Conservation (phyloP, 2,329 filamentous ascomycete species). For the Ceratocystiopsis sp. region DNA sequence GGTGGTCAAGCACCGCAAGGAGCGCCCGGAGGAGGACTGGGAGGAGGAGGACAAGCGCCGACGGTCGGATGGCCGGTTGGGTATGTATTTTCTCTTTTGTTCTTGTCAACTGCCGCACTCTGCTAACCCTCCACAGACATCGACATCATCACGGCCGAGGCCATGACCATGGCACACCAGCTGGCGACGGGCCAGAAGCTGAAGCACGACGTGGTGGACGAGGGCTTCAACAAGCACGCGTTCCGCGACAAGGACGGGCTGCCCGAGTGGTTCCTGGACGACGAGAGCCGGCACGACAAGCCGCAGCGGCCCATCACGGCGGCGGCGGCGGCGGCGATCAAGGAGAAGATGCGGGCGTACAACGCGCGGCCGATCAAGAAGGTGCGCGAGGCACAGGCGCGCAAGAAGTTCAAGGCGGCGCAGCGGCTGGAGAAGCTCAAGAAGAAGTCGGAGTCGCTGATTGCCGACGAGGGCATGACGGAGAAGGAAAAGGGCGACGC, state of each 20-base stretch:
- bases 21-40: conserved; percentile 33
- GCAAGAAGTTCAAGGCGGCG: conserved; percentile 93
- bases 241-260: conserved; percentile 84
- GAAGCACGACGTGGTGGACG: conserved; percentile 65
- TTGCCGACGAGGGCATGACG: conserved; percentile 78
- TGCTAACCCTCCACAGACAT: conserved; percentile 43
- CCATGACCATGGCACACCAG: conserved; percentile 90
- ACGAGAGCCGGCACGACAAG: conserved; percentile 71
- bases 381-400: conserved; percentile 85
- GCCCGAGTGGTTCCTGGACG: conserved; percentile 95
- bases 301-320: conserved; percentile 80
- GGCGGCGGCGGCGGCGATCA: conserved; percentile 77
- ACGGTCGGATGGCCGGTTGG: conserved; percentile 43
- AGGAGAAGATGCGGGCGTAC: conserved; percentile 80
- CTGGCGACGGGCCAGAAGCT: conserved; percentile 76
- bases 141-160: conserved; percentile 97
- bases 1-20: conserved; percentile 32
- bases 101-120: background rate
- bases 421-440: conserved; percentile 84
- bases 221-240: conserved; percentile 82
- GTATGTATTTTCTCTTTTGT: conserved; percentile 21
- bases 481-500: conserved; percentile 89
- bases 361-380: conserved; percentile 98
- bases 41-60: conserved; percentile 44
- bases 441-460: conserved; percentile 87